Evolutionary conservation across 2,329 filamentous ascomycete genomes (phyloP).

Genomic region (Sporothrix curviconia): DNA sequence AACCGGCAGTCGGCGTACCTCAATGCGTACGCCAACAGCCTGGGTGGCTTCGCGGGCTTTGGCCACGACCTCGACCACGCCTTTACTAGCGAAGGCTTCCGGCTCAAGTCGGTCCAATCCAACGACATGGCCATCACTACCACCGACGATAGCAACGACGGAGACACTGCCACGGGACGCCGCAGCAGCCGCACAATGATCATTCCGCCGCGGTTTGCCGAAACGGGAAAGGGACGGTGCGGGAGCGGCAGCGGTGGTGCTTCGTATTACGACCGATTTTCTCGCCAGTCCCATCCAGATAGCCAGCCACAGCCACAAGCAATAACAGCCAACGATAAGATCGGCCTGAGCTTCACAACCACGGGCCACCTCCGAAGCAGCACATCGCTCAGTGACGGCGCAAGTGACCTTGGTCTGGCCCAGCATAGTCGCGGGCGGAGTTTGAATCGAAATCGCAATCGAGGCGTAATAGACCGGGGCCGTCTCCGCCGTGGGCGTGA

Average conservation of each 20-base stretch:
- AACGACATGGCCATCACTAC: not conserved
- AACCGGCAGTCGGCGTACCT: not conserved
- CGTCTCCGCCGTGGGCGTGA: not conserved
- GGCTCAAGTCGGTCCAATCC: not conserved
- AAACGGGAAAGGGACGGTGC: no score
- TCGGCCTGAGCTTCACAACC: not conserved
- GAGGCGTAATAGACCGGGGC: not conserved
- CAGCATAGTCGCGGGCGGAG: not conserved
- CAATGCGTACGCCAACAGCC: not conserved
- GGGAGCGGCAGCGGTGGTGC: no score
- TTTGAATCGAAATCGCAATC: not conserved
- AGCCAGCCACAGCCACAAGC: not conserved
- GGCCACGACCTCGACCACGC: not conserved
- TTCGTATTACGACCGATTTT: conserved; percentile 6
- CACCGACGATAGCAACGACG: not conserved
- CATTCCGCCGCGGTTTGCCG: not conserved
- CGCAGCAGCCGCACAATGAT: not conserved
- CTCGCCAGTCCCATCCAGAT: not conserved
- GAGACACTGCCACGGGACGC: not conserved
- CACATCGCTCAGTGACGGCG: not conserved
- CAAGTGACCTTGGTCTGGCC: not conserved
- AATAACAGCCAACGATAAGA: not conserved
- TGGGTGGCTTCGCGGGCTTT: not conserved
- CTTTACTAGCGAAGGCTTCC: not conserved
- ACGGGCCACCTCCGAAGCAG: not conserved